Base-by-base conservation (phyloP, 371 early-diverging fungal genomes). In the Gilbertella persicaria region DNA sequence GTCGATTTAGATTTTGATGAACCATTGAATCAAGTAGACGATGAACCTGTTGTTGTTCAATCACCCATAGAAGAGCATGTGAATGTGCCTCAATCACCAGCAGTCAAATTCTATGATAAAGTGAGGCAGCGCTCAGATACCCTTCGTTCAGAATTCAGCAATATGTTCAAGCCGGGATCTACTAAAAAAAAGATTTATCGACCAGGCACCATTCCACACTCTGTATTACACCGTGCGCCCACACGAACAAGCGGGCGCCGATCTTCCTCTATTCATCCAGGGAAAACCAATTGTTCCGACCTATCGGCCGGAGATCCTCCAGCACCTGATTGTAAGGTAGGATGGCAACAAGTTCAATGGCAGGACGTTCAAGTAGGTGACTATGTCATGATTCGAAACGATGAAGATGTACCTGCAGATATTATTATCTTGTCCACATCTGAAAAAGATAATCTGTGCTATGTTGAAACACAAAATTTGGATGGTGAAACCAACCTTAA, bases 321-420 rank as follows among this genome's bases (percentile, higher is more conserved):
- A 1, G 50, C 56, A 10, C 41, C 60, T n/a, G 35, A 58, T n/a
- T 69, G 74, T 13, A 56, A 60, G 39, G 63, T 65, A 0, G 26
- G 58, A 8, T 60, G 61, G 61, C 61, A 60, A 19, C 26, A 60
- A 42, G 73, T 71, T 9, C 67, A 63, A 51, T 96, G 97, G 96
- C 85, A 88, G 56, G 83, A 90, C 58, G 68, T 98, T 36, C 81
- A 84, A 53, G 94, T 94, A 5, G 99, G 99, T 38, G 98, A 99
- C 55, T 73, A 97, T 52, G 74, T 99, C 16, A 70, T 86, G 57
- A 70, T 99, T 30, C 63, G 84, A 25, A 91, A 95, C 57, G 85
- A 97, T 62, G 92, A 97, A 29, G 75, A 91, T 55, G 85, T 99
- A 1, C 99, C 99, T 3, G 92, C 92, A n/a, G 94, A 95, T 69